Evolutionary conservation across 2,329 filamentous ascomycete genomes (phyloP), one percentile per base, ranked within the genome.

Genomic region (Cladosporium austrohemisphaericum): DNA sequence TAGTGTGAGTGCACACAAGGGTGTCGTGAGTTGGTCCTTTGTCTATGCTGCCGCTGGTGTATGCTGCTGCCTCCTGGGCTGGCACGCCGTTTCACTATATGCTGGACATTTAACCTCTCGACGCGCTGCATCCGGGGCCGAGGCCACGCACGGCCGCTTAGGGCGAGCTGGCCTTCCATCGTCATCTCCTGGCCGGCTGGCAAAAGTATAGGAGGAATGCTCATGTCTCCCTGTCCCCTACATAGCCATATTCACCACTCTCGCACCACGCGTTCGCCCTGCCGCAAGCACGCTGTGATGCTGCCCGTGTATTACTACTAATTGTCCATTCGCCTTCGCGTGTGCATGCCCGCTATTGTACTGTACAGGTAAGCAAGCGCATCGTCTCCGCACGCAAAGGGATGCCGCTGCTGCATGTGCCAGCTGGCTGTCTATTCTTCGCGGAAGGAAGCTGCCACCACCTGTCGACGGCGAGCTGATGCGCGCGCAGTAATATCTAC

Each of bases 11-110:
- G 23, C 19, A 13, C 14, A 23, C 13, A 7, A 5, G 18, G 22
- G 6, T 18, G 38, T 41, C 10, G 41, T 28, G 32, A 19, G 29
- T 33, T 23, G 31, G 5, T 45, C 32, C 41, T 45, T 45, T 45
- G 41, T 45, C 40, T 32, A 13, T 22, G 16, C 19, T 20, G 35
- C 22, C 3, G 18, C 20, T 26, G 38, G 23, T 16, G 38, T 45
- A 45, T 36, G 31, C 31, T 45, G 41, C 41, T 45, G 41, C 41
- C 41, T 45, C 41, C 29, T 45, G 29, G 5, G 1, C 26, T 20
- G 29, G n/a, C 22, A 36, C 33, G 41, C 41, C 41, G 41, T 45
- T 45, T 35, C 41, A 45, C n/a, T n/a, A n/a, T n/a, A n/a, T n/a
- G n/a, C n/a, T 31, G 28, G 28, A 31, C 28, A 31, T 31, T 31